Evolutionary conservation across 345 rosid species (phyloP).

Genomic region (Luvunga scandens): DNA sequence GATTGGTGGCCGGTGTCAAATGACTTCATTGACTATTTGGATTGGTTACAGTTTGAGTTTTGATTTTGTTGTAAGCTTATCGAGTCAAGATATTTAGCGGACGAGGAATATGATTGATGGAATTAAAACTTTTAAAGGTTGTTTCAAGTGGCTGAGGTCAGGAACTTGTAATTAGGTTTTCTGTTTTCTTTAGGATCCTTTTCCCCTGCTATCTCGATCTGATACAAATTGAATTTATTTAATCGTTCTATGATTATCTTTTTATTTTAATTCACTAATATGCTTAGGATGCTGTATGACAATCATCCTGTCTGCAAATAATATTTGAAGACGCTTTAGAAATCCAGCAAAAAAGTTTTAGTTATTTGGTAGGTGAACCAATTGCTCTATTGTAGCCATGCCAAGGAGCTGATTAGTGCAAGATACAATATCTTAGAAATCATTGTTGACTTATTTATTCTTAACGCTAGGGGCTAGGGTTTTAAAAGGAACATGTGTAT

Average conservation of each 20-base stretch:
- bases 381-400: not conserved
- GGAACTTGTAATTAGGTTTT: not conserved
- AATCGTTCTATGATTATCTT: not conserved
- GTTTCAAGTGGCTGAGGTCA: not conserved
- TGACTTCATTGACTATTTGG: not conserved
- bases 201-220: not conserved
- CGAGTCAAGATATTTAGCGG: not conserved
- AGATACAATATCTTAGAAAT: not conserved
- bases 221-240: not conserved
- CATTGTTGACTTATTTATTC: not conserved
- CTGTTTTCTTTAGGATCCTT: not conserved
- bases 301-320: not conserved
- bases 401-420: not conserved
- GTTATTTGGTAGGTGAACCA: not conserved
- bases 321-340: not conserved
- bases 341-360: not conserved
- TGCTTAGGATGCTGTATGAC: not conserved
- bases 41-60: not conserved
- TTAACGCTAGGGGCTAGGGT: not conserved
- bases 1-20: not conserved
- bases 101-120: not conserved
- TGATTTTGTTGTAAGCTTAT: not conserved
- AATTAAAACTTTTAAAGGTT: not conserved
- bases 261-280: not conserved
- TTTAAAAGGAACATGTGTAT: not conserved